Evolutionary conservation across 2,329 filamentous ascomycete genomes (phyloP).

Genomic region (Stemphylium lycopersici): DNA sequence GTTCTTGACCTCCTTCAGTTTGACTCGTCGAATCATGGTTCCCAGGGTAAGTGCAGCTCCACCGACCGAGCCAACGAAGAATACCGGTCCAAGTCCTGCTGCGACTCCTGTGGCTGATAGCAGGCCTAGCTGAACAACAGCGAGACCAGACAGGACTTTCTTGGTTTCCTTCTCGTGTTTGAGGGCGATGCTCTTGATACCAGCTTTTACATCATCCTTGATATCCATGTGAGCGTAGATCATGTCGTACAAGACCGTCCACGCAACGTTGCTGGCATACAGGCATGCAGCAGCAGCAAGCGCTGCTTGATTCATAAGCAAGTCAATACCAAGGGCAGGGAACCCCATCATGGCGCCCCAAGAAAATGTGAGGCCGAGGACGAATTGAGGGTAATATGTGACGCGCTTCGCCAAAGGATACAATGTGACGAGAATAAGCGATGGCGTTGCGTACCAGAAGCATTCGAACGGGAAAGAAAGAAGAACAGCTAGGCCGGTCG

Average conservation of each 20-base stretch:
- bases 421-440: slow-evolving; percentile 71
- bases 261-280: slow-evolving; percentile 80
- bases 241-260: slow-evolving; percentile 91
- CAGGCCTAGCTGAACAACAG: slow-evolving; percentile 70
- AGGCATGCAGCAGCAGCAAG: slow-evolving; percentile 70
- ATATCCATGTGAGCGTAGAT: slow-evolving; percentile 94
- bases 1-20: slow-evolving; percentile 61
- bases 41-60: slow-evolving; percentile 61
- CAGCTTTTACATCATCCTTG: slow-evolving; percentile 81
- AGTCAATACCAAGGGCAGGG: slow-evolving; percentile 77
- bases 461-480: slow-evolving; percentile 77
- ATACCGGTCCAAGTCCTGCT: slow-evolving; percentile 63
- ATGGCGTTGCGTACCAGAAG: slow-evolving; percentile 78
- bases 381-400: slow-evolving; percentile 84
- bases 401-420: slow-evolving; percentile 87
- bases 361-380: slow-evolving; percentile 83
- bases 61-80: slow-evolving; percentile 64
- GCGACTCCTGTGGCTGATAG: slow-evolving; percentile 72
- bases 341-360: slow-evolving; percentile 92
- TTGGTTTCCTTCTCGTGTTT: slow-evolving; percentile 81
- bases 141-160: slow-evolving; percentile 72
- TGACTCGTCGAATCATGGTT: slow-evolving; percentile 65
- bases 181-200: slow-evolving; percentile 86
- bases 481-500: slow-evolving; percentile 74
- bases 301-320: slow-evolving; percentile 69